These are phyloP conservation scores for Tuber melanosporum DNA, from an alignment of 495 filamentous ascomycete species.

Conservation along the genomic window DNA sequence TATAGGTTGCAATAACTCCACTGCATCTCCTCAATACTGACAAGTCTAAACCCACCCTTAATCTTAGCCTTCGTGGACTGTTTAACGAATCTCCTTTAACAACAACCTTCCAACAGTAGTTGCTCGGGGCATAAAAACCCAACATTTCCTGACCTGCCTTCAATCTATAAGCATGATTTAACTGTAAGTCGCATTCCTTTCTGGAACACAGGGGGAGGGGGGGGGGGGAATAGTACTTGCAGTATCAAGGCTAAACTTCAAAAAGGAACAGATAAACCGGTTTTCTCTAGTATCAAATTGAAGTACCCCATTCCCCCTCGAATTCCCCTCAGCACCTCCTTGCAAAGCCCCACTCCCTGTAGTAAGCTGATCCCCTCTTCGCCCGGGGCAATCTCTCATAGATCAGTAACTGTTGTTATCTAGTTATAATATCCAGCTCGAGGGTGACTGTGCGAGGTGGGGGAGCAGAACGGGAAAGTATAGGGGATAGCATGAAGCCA, in stretches of 20 bases:
- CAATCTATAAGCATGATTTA: background rate
- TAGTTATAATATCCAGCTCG: background rate
- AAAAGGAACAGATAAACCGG: background rate
- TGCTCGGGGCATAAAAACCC: background rate
- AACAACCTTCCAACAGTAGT: background rate
- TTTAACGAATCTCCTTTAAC: background rate
- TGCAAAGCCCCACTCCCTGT: background rate
- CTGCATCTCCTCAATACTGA: background rate
- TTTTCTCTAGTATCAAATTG: conserved; percentile 1
- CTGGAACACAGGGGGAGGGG: background rate
- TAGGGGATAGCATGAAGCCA: background rate
- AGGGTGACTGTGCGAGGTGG: background rate
- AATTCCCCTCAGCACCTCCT: background rate
- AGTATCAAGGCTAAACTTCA: background rate
- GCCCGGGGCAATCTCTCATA: background rate
- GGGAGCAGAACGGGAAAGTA: background rate
- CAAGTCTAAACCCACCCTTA: background rate
- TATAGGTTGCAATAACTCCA: background rate
- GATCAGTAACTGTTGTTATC: background rate
- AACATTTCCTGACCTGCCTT: background rate
- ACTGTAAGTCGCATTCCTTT: background rate
- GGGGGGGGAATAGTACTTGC: background rate
- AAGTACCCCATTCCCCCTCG: background rate
- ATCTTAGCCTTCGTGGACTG: background rate
- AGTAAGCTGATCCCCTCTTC: background rate